Base-by-base conservation (phyloP, 345 rosid species). In the Brassica nigra region DNA sequence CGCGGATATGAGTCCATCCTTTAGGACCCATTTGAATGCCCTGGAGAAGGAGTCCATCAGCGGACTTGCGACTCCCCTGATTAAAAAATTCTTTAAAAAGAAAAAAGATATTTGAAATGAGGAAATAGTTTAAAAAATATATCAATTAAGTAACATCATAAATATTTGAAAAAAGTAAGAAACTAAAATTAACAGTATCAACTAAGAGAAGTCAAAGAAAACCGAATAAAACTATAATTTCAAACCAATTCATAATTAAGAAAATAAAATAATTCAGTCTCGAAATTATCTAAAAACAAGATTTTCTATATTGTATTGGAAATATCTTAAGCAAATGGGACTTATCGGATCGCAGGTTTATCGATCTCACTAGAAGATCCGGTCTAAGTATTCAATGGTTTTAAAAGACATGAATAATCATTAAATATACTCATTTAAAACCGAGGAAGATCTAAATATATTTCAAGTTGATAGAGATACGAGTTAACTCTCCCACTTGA, bases 391-490 rank as follows among this genome's bases (percentile, higher is more conserved):
- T 65, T 33, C 8, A 64, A 15, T 34, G 0, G 14, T 33, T 64
- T 64, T 33, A 8, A 33, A 64, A 39, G 5, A 37, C 31, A 10
- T 5, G 9, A 6, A n/a, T 73, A 9, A 49, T 30, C 31, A 44
- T 18, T 47, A 64, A 64, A 36, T 36, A 39, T 16, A 37, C 44
- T 37, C 44, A 37, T 36, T 37, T 39, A 8, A 39, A 39, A 10
- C 14, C 14, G 47, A 39, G 47, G 47, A 39, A 39, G 47, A 9
- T 39, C 12, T 39, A 39, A 39, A 39, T 39, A 39, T 39, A 39
- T 39, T 67, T 4, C n/a, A 76, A 67, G 44, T 29, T 66, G 58
- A 8, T 42, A 42, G 30, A n/a, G 31, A 68, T 42, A 68, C 12
- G 39, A 34, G 65, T 63, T 77, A 5, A 33, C 15, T 62, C 37